These are phyloP conservation scores for Aspergillus novoparasiticus DNA, from an alignment of 2,329 filamentous ascomycete species.

Conservation along the genomic window DNA sequence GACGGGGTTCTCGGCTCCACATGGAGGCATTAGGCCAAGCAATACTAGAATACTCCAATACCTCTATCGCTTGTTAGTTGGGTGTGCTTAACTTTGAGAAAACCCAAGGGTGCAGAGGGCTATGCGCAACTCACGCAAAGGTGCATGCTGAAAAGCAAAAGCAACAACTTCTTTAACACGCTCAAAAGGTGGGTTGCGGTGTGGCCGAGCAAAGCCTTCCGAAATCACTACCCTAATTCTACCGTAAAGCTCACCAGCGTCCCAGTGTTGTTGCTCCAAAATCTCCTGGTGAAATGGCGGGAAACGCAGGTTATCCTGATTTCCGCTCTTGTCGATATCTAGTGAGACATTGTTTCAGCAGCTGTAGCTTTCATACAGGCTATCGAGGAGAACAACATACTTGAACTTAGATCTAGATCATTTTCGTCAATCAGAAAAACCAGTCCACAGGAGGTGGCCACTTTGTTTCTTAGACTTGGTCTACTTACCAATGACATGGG, in stretches of 20 bases:
- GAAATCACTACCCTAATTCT: constrained; percentile 76
- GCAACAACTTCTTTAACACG: constrained; percentile 71
- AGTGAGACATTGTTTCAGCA: constrained; percentile 2
- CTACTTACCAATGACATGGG: constrained; percentile 54
- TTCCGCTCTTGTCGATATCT: constrained; percentile 58
- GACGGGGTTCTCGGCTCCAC: constrained; percentile 58
- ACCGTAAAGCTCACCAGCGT: constrained; percentile 69
- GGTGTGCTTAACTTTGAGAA: background rate
- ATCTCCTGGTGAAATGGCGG: constrained; percentile 71
- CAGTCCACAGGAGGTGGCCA: background rate
- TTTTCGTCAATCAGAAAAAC: background rate
- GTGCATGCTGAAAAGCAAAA: constrained; percentile 86
- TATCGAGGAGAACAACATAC: constrained; percentile 28
- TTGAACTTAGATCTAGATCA: constrained; percentile 36
- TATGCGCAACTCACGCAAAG: constrained; percentile 60
- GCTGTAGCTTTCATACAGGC: too few relatives aligned
- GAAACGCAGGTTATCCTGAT: constrained; percentile 67
- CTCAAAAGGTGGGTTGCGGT: constrained; percentile 58
- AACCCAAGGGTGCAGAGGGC: background rate
- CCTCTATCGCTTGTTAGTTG: constrained; percentile 53
- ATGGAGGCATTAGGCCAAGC: constrained; percentile 77
- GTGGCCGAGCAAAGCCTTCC: constrained; percentile 65
- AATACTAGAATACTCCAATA: constrained; percentile 72
- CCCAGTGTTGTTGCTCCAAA: constrained; percentile 71
- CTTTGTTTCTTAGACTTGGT: background rate